A percentile compares a stretch with the other conserved stretches of the same genome.
Evolutionary conservation across 2,329 filamentous ascomycete species (phyloP).

Genomic region (Aurifilum marmelostoma): DNA sequence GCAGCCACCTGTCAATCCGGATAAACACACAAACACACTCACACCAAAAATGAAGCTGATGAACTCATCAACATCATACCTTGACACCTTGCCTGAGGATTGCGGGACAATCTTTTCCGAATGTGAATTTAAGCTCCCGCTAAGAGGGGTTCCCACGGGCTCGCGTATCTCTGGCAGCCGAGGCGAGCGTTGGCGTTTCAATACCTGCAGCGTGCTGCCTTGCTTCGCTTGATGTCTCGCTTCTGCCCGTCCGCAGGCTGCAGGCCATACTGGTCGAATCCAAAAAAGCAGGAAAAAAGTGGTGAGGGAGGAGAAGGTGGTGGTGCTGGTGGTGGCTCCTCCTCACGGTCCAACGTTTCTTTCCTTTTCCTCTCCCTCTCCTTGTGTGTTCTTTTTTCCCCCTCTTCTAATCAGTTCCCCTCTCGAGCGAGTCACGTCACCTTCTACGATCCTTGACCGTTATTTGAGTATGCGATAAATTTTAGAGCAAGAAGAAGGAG

Average conservation of each 20-base stretch:
- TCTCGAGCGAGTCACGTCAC: not conserved
- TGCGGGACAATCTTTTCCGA: constrained; percentile 5
- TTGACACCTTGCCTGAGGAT: not conserved
- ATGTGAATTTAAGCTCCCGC: constrained; percentile 27
- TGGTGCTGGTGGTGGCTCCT: not conserved
- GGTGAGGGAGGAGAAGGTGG: not conserved
- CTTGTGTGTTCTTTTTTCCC: not conserved
- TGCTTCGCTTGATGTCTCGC: constrained; percentile 21
- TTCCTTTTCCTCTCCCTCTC: not conserved
- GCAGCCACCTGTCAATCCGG: not conserved
- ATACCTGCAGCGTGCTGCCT: constrained; percentile 17
- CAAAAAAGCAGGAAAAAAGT: not conserved
- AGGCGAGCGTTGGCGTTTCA: constrained; percentile 23
- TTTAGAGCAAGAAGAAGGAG: not conserved
- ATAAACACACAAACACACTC: not conserved
- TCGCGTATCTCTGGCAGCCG: constrained; percentile 28
- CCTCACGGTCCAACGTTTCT: not conserved
- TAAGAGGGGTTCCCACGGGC: constrained; percentile 25
- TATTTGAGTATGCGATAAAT: not conserved
- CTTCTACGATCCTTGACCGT: constrained; percentile 4
- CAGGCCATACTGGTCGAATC: not conserved
- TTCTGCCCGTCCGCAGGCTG: constrained; percentile 16
- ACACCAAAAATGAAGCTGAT: not conserved
- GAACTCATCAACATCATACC: not conserved
- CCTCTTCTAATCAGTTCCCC: not conserved